Conservation (phyloP, 192 early-diverging fungal species). For the Cetraspora pellucida region DNA sequence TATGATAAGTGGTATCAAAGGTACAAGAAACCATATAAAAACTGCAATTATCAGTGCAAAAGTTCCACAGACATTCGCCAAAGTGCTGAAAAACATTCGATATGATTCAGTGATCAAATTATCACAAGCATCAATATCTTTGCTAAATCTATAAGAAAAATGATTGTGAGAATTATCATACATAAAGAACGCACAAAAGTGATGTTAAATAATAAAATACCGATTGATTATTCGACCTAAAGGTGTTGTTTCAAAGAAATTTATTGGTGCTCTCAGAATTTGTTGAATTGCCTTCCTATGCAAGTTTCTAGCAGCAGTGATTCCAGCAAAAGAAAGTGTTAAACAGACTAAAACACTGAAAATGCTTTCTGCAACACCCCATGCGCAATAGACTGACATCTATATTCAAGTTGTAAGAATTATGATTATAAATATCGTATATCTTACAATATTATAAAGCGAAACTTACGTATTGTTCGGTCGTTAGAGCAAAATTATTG, state of each 20-base stretch:
- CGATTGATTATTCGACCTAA: slow-evolving; percentile 76
- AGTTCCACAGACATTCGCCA: slow-evolving; percentile 59
- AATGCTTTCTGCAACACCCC: slow-evolving; percentile 1
- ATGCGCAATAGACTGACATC: no score
- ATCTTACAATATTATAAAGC: no score
- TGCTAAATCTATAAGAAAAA: slow-evolving; percentile 63
- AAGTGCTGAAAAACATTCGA: slow-evolving; percentile 65
- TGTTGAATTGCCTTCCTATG: slow-evolving; percentile 57
- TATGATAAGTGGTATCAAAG: slow-evolving; percentile 75
- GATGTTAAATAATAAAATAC: no score
- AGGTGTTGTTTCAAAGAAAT: slow-evolving; percentile 90
- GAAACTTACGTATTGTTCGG: no score
- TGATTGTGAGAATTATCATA: no score
- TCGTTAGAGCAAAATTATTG: no score
- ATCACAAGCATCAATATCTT: slow-evolving; percentile 84
- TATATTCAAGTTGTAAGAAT: no score
- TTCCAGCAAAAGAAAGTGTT: slow-evolving; percentile 46
- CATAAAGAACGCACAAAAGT: no score
- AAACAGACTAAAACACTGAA: slow-evolving; percentile 43
- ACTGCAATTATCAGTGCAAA: slow-evolving; percentile 64
- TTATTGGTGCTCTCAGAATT: slow-evolving; percentile 69
- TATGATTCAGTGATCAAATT: slow-evolving; percentile 64
- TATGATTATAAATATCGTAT: no score
- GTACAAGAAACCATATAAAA: slow-evolving; percentile 72
- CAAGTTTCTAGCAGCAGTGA: slow-evolving; percentile 59